Conservation (phyloP, 2,329 filamentous ascomycete genomes). For the Botrytis sinoallii region DNA sequence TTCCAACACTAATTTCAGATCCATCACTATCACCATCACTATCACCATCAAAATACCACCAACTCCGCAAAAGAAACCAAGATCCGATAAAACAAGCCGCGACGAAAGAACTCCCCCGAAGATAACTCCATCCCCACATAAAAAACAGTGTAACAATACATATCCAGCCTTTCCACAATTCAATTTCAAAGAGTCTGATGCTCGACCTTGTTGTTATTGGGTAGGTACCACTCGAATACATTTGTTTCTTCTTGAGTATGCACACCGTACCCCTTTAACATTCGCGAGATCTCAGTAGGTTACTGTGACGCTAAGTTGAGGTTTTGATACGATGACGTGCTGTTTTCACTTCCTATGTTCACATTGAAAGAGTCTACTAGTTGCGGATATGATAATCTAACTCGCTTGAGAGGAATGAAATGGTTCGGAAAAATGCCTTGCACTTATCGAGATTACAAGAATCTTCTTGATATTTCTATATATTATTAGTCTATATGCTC, state of each 20-base stretch:
- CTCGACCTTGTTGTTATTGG: background rate
- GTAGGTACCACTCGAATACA: background rate
- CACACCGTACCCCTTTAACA: background rate
- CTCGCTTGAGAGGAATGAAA: background rate
- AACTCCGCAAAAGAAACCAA: background rate
- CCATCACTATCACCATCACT: too few species aligned
- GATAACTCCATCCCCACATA: too few species aligned
- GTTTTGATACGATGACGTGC: background rate
- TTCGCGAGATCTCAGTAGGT: too few species aligned
- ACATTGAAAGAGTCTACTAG: background rate
- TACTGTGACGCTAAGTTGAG: too few species aligned
- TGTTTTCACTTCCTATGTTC: background rate
- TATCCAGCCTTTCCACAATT: background rate
- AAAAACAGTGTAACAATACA: background rate
- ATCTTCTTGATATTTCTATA: background rate
- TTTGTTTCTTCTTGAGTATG: background rate
- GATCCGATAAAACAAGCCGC: background rate
- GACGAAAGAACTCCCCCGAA: background rate
- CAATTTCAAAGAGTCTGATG: background rate
- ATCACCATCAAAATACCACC: background rate
- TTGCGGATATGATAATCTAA: background rate
- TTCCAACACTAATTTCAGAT: background rate
- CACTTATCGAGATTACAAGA: background rate
- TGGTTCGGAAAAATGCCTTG: background rate
- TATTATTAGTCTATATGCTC: background rate